Base-by-base conservation (phyloP, 768 basidiomycete genomes). In the Candolleomyces aberdarensis region DNA sequence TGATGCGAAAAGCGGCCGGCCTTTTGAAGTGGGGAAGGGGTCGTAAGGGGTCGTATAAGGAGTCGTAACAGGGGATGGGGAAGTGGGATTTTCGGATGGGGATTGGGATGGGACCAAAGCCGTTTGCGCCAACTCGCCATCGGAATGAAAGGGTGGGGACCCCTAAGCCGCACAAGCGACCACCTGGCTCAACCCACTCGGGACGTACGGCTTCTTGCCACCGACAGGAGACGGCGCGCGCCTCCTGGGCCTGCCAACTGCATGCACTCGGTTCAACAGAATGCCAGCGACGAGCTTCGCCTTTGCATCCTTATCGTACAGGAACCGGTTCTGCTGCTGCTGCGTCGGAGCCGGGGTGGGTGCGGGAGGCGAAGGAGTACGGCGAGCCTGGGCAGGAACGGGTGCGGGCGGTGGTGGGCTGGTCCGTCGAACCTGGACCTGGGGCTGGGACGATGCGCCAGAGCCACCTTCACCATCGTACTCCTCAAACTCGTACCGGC, bases 211-310 rank as follows among this genome's bases (percentile, higher is more conserved):
- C 36, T 48, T 65, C 7, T 69, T 70, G 47, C 20, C 54, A 17
- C 49, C 48, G 20, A 54, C 65, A 36, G 69, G 64, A 13, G 68
- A 70, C 4, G 73, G 72, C 40, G 73, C 63, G 60, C 81, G 72
- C n/a, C 83, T 74, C 76, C 82, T 76, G 0, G 84, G 84, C 59
- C 76, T 77, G n/a, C 84, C 83, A 3, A 78, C 78, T 0, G 75
- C 78, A 62, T 80, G 79, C 40, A 83, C 79, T 20, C 85, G 75
- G 65, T 80, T 81, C 29, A 87, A 74, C 36, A 87, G 69, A 50
- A 84, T 84, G 19, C 82, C 83, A 2, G 85, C 85, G 0, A 87
- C 84, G 57, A 85, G 77, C 66, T 77, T 78, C 60, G 80, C 77
- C 14, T 78, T 74, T 5, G 77, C 75, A 58, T 78, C 78, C 62